Percentiles rank a stretch among this genome's conserved stretches.
These are phyloP conservation scores for Anthostomella pinea DNA, from an alignment of 2,329 filamentous ascomycete genomes.

Conservation along the genomic window DNA sequence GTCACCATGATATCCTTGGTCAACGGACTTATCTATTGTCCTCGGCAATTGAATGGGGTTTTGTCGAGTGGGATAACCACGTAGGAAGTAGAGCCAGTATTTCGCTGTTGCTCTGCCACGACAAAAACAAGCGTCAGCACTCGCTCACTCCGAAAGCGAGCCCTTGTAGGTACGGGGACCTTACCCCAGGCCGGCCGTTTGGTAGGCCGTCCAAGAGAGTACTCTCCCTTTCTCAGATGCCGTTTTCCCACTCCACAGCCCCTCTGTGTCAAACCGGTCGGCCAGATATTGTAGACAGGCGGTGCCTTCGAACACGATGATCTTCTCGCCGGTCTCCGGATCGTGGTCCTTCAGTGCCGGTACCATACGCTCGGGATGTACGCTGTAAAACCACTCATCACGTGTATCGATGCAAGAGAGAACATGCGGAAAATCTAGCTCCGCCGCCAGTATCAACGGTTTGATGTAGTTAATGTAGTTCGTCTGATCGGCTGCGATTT, in stretches of 20 bases:
- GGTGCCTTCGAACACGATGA: conserved; percentile 36
- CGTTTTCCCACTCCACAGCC: conserved; percentile 31
- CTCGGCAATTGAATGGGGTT: conserved; percentile 21
- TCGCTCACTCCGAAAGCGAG: neutral
- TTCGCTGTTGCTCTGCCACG: conserved; percentile 29
- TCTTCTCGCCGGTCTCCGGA: conserved; percentile 1
- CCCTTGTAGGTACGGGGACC: conserved; percentile 2
- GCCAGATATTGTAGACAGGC: conserved; percentile 37
- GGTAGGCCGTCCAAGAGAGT: conserved; percentile 33
- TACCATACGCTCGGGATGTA: conserved; percentile 36
- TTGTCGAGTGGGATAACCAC: conserved; percentile 27
- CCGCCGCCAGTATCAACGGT: conserved; percentile 34
- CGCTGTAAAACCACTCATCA: conserved; percentile 29
- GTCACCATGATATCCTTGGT: neutral
- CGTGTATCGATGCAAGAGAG: conserved; percentile 35
- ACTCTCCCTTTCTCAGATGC: conserved; percentile 29
- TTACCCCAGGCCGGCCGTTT: conserved; percentile 36
- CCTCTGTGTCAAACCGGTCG: conserved; percentile 34
- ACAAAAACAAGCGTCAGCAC: neutral
- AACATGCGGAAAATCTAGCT: conserved; percentile 30
- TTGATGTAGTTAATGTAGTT: conserved; percentile 40
- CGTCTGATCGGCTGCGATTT: conserved; percentile 30
- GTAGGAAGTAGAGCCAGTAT: conserved; percentile 35
- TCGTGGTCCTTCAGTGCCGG: conserved; percentile 31
- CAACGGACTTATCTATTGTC: conserved; percentile 13